Evolutionary conservation across 2,329 filamentous ascomycete genomes (phyloP).

Genomic region (Botrytis sinoallii): DNA sequence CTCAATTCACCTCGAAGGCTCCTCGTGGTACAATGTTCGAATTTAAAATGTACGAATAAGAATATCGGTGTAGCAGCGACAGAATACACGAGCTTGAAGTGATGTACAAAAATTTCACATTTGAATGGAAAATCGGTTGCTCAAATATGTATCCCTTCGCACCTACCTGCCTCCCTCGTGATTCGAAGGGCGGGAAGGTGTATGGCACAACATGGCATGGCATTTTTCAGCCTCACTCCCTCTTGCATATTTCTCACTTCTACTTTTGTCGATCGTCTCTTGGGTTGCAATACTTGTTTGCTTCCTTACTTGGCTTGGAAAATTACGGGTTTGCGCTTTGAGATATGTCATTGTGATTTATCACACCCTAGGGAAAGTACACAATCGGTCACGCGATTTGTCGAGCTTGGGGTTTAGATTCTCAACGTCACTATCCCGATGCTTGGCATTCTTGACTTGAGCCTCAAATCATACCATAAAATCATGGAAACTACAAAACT

Average conservation of each 20-base stretch:
- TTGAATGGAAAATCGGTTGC: neutral
- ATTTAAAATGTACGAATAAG: neutral
- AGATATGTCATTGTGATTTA: neutral
- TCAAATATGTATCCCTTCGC: neutral
- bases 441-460: too few species aligned
- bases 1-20: too few species aligned
- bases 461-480: too few species aligned
- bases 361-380: neutral
- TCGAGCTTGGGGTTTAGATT: neutral
- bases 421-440: too few species aligned
- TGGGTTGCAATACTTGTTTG: neutral
- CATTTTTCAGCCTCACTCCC: slow-evolving; percentile 9
- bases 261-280: neutral
- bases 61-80: neutral
- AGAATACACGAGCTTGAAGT: neutral
- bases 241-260: neutral
- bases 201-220: slow-evolving; percentile 8
- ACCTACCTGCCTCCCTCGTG: neutral
- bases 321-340: neutral
- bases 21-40: neutral
- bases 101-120: neutral
- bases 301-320: neutral
- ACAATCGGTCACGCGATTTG: neutral
- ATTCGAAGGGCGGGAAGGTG: slow-evolving; percentile 5
- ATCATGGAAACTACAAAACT: neutral